Evolutionary conservation across 805 yeast genomes (phyloP).

Genomic region (Saccharomycodes ludwigii): DNA sequence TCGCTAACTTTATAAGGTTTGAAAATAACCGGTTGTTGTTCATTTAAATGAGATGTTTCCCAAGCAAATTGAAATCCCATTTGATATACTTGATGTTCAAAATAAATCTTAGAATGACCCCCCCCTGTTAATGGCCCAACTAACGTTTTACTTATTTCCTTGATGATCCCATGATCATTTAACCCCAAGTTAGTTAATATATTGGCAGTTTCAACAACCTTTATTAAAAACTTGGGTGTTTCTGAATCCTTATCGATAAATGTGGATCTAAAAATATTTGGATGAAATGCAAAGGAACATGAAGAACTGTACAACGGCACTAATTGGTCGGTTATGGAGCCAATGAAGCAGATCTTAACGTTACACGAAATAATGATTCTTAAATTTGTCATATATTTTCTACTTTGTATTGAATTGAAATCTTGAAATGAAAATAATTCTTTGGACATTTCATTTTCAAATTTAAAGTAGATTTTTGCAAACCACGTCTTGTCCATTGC

Average conservation of each 20-base stretch:
- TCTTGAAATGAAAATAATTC: slow-evolving; percentile 86
- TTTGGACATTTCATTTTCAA: slow-evolving; percentile 75
- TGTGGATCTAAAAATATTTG: slow-evolving; percentile 80
- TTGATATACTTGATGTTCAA: slow-evolving; percentile 74
- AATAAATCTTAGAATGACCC: slow-evolving; percentile 85
- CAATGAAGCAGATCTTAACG: slow-evolving; percentile 70
- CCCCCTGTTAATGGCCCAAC: slow-evolving; percentile 93
- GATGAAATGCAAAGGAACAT: slow-evolving; percentile 75
- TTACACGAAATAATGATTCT: slow-evolving; percentile 53
- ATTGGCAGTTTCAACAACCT: slow-evolving; percentile 62
- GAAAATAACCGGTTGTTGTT: slow-evolving; percentile 25
- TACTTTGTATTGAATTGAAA: slow-evolving; percentile 57
- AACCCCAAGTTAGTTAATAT: slow-evolving; percentile 64
- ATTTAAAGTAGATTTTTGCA: slow-evolving; percentile 79
- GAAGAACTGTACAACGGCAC: slow-evolving; percentile 87
- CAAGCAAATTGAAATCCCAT: slow-evolving; percentile 63
- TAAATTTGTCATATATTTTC: slow-evolving; percentile 56
- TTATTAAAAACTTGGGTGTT: slow-evolving; percentile 68
- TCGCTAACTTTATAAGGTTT: slow-evolving; percentile 47
- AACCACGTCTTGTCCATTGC: slow-evolving; percentile 66
- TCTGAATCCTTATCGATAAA: slow-evolving; percentile 74
- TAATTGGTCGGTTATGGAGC: slow-evolving; percentile 85
- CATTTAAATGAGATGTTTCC: slow-evolving; percentile 53
- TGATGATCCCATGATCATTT: slow-evolving; percentile 75
- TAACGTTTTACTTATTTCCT: slow-evolving; percentile 64